Conservation (phyloP, 495 filamentous ascomycete genomes). For the Cairneyella variabilis region DNA sequence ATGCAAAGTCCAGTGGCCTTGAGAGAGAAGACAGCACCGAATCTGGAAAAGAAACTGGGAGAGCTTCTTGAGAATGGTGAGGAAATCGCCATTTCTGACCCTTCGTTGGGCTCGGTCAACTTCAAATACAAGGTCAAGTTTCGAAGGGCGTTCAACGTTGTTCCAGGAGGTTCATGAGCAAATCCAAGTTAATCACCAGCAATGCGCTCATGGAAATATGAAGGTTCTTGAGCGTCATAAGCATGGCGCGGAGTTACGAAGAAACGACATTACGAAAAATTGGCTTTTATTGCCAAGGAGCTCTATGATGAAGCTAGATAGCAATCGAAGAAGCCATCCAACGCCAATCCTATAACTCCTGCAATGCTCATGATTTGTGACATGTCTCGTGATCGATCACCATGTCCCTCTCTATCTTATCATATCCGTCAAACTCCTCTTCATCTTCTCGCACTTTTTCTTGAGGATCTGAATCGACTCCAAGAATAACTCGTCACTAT, state of each 20-base stretch:
- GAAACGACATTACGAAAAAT: slow-evolving; percentile 3
- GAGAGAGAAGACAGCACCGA: slow-evolving; percentile 74
- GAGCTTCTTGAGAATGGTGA: slow-evolving; percentile 25
- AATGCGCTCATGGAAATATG: neutral
- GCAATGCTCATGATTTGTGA: slow-evolving; percentile 16
- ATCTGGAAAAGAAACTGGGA: slow-evolving; percentile 67
- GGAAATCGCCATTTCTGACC: slow-evolving; percentile 75
- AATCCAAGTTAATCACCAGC: neutral
- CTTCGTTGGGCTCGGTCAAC: slow-evolving; percentile 64
- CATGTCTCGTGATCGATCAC: no score
- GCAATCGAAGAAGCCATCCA: slow-evolving; percentile 10
- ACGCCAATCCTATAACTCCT: slow-evolving; percentile 24
- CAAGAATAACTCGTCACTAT: slow-evolving; percentile 85
- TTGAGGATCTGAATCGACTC: slow-evolving; percentile 82
- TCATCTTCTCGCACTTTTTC: slow-evolving; percentile 66
- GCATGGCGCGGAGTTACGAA: no score
- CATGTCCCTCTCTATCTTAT: slow-evolving; percentile 8
- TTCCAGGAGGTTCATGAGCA: neutral
- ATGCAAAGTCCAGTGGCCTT: slow-evolving; percentile 79
- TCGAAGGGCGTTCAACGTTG: slow-evolving; percentile 14
- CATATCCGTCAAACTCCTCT: slow-evolving; percentile 49
- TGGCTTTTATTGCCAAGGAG: slow-evolving; percentile 5
- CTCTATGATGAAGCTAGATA: no score
- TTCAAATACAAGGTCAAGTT: slow-evolving; percentile 67
- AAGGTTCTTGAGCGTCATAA: neutral